Conservation (phyloP, 2,329 filamentous ascomycete species). For the Fusarium pseudograminearum region DNA sequence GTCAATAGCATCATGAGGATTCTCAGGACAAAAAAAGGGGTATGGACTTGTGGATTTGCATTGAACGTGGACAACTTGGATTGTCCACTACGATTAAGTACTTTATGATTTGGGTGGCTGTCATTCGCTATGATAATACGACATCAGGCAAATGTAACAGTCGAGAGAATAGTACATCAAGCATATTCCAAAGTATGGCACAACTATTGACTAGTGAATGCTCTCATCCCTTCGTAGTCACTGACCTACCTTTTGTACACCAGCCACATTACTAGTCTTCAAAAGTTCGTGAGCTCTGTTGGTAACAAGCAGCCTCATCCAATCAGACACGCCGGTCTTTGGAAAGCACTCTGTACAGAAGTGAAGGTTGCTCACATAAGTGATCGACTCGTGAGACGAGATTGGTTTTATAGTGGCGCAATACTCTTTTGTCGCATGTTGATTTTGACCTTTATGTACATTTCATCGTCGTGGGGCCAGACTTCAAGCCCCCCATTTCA, state of each 20-base stretch:
- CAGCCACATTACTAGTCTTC: not conserved
- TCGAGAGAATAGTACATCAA: slow-evolving; percentile 5
- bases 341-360: not conserved
- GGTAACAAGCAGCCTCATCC: not conserved
- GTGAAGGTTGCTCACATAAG: not conserved
- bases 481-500: not conserved
- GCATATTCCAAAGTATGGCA: not conserved
- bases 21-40: slow-evolving; percentile 3
- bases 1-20: slow-evolving; percentile 1
- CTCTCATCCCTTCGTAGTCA: not conserved
- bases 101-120: slow-evolving; percentile 16
- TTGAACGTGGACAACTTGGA: slow-evolving; percentile 38
- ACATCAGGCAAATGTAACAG: slow-evolving; percentile 1
- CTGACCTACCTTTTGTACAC: too few relatives aligned
- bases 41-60: slow-evolving; percentile 23
- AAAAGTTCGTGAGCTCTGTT: not conserved
- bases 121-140: not conserved
- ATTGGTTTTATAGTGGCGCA: slow-evolving; percentile 37
- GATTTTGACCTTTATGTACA: slow-evolving; percentile 46
- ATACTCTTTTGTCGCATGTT: slow-evolving; percentile 40
- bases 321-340: too few relatives aligned
- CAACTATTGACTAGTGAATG: not conserved
- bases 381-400: not conserved
- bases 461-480: slow-evolving; percentile 31
- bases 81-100: slow-evolving; percentile 15